Conservation (phyloP, 2,329 filamentous ascomycete species). For the Drechslera avenae region DNA sequence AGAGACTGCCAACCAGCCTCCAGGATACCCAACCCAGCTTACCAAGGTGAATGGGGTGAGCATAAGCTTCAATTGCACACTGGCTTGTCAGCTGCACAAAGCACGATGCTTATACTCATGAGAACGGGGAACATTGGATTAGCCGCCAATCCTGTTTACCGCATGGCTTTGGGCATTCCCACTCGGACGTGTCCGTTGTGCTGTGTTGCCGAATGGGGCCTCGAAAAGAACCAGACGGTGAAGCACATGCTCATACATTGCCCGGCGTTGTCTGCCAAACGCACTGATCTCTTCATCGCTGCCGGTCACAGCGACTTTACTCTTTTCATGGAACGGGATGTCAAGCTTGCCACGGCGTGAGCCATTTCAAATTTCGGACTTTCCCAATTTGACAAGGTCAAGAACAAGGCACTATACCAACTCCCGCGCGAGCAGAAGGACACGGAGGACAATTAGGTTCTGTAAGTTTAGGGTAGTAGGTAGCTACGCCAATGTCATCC, state of each 20-base stretch:
- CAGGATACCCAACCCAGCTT: background rate
- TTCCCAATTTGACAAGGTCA: background rate
- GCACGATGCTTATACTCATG: background rate
- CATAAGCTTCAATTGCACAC: background rate
- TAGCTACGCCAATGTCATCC: too few relatives aligned
- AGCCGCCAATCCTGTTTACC: too few relatives aligned
- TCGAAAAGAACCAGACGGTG: too few relatives aligned
- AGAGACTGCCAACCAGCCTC: background rate
- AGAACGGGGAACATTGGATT: slow-evolving; percentile 3
- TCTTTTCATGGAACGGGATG: background rate
- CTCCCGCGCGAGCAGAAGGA: background rate
- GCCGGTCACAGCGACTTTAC: background rate
- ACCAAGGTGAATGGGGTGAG: background rate
- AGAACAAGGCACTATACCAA: background rate
- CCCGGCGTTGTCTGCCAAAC: background rate
- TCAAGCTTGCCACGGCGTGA: background rate
- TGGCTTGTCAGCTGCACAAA: background rate
- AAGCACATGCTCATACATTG: background rate
- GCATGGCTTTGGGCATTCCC: too few relatives aligned
- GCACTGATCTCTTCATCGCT: background rate
- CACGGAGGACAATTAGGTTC: too few relatives aligned
- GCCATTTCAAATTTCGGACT: background rate
- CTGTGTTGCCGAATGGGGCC: too few relatives aligned
- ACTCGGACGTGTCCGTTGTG: too few relatives aligned
- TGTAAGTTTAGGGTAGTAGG: too few relatives aligned